Percentiles rank a stretch among this genome's conserved stretches.
These are phyloP conservation scores for Aureobasidium leucospermi DNA, from an alignment of 2,329 filamentous ascomycete genomes.

Conservation along the genomic window DNA sequence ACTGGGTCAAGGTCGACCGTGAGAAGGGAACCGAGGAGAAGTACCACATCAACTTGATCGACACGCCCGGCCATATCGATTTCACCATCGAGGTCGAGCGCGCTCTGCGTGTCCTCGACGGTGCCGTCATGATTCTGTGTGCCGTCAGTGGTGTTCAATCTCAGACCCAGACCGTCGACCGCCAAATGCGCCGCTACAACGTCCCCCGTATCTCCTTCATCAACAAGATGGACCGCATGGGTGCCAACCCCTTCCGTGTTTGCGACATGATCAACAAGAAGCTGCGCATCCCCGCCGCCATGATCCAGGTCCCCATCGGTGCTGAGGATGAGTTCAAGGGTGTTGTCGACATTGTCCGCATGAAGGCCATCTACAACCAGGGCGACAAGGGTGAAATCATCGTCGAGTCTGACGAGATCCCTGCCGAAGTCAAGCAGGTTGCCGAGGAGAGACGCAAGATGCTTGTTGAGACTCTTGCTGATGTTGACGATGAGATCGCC, in stretches of 20 bases:
- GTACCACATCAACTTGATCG: slow-evolving; percentile 97
- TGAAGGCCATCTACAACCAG: slow-evolving; percentile 91
- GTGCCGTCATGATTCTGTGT: slow-evolving; percentile 96
- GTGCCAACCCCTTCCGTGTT: slow-evolving; percentile 94
- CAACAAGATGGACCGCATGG: slow-evolving; percentile 99
- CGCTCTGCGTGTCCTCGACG: slow-evolving; percentile 87
- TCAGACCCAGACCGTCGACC: slow-evolving; percentile 95
- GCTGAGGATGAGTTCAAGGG: slow-evolving; percentile 86
- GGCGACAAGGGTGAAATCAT: slow-evolving; percentile 71
- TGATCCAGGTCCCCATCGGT: slow-evolving; percentile 90
- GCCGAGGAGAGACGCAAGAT: slow-evolving; percentile 75
- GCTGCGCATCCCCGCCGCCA: slow-evolving; percentile 84
- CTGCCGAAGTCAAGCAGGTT: slow-evolving; percentile 67
- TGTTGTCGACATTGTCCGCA: slow-evolving; percentile 84
- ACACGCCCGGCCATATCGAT: slow-evolving; percentile 97
- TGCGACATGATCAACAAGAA: slow-evolving; percentile 97
- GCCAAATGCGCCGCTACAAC: slow-evolving; percentile 98
- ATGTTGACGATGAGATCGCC: slow-evolving; percentile 96
- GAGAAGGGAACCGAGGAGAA: slow-evolving; percentile 66
- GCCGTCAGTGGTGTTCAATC: slow-evolving; percentile 95
- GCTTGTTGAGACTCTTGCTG: slow-evolving; percentile 89
- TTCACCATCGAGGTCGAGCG: slow-evolving; percentile 98
- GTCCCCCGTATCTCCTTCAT: slow-evolving; percentile 92
- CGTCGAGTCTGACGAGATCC: slow-evolving; percentile 70
- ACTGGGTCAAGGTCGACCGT: slow-evolving; percentile 73